phyloP scores from a whole-genome alignment of 768 basidiomycete genomes.

The Coprinellus aureogranulatus region DNA sequence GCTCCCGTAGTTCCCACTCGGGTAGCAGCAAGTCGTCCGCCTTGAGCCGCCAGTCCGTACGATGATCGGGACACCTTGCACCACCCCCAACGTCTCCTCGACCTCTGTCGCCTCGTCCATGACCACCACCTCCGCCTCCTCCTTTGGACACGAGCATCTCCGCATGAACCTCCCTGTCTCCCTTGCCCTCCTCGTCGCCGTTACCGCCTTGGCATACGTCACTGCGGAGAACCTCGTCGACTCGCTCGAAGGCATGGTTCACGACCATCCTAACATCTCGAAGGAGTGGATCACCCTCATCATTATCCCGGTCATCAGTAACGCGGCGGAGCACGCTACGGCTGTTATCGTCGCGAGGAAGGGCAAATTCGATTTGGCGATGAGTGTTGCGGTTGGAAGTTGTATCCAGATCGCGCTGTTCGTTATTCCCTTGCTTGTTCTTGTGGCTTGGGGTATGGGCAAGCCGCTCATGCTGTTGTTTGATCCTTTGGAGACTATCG shows the following conservation, averaged over 20 bases:
- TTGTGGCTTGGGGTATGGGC: conserved; percentile 39
- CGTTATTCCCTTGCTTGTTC: conserved; percentile 37
- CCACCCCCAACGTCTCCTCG: conserved; percentile 1
- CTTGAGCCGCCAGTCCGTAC: conserved; percentile 17
- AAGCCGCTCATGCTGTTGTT: conserved; percentile 40
- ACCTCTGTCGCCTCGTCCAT: conserved; percentile 15
- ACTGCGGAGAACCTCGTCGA: conserved; percentile 41
- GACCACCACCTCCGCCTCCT: conserved; percentile 10
- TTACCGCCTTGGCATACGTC: conserved; percentile 39
- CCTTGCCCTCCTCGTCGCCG: conserved; percentile 26
- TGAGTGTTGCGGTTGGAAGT: conserved; percentile 42
- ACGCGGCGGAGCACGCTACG: conserved; percentile 42
- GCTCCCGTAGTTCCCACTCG: conserved; percentile 12
- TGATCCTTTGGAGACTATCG: conserved; percentile 38
- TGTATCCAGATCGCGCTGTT: conserved; percentile 44
- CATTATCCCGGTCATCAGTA: conserved; percentile 41
- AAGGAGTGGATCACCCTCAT: conserved; percentile 47
- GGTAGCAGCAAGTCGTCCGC: conserved; percentile 9
- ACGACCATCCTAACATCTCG: conserved; percentile 34
- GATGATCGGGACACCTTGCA: conserved; percentile 23
- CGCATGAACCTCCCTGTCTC: conserved; percentile 36
- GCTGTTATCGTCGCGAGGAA: conserved; percentile 42
- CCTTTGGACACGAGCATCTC: conserved; percentile 23
- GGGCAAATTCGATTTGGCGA: conserved; percentile 42
- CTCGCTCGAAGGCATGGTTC: conserved; percentile 40